Base-by-base conservation (phyloP, 176 grass and related monocot species). In the Musa acuminata region DNA sequence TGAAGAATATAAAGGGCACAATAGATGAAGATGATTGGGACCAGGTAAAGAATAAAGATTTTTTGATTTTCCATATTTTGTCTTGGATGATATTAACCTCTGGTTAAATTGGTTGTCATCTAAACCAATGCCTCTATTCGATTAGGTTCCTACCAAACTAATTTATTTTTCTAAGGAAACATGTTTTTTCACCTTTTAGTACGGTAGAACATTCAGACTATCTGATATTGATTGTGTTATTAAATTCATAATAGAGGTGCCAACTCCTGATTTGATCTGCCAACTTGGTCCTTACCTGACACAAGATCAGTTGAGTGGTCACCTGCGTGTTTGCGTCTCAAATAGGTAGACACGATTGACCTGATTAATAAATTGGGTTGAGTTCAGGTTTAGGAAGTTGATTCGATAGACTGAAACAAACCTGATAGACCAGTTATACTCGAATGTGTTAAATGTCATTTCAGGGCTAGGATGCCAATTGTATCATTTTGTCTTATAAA, bases 1-100 rank as follows among this genome's bases (percentile, higher is more conserved):
- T 98, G 71, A 98, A 91, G 84, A 93, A 93, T 75, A 98, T 98
- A 78, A 98, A 87, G 77, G 90, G 94, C 63, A 98, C 90, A 25
- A 93, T 93, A 87, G 90, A 88, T 49, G 87, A 87, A 64, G 90
- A 98, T 55, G 90, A 89, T 75, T 98, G 90, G 94, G 94, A 98
- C 76, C 94, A 98, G 94, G 93, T 97, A 80, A 86, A 78, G 14
- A 43, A 43, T 43, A 43, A 43, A 43, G 4, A 43, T 43, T 43
- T 43, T 71, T 50, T 62, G 67, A 58, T 77, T 52, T 80, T 75
- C 6, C 82, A 13, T 62, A 21, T 68, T 65, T 65, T 65, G 63
- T 5, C 22, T 65, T 9, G 1, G 8, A 9, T 65, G 24, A 65
- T 8, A 60, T 60, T 20, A 17, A 60, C 14, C 16, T 29, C 63